These are phyloP conservation scores for Dioscorea cayenensis DNA, from an alignment of 116 monocot genomes.

Conservation along the genomic window DNA sequence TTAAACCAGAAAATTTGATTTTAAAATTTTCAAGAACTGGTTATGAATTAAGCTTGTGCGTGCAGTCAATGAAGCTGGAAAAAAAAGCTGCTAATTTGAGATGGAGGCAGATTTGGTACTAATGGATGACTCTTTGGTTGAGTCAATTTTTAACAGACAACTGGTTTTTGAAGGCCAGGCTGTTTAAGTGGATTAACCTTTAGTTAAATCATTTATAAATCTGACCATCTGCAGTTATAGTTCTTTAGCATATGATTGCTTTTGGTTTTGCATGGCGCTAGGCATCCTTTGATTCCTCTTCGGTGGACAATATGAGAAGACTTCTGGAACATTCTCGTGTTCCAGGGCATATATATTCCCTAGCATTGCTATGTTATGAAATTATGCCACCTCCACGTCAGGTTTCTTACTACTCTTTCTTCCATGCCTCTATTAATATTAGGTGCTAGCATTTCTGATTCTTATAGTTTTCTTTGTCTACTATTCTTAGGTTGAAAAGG, in stretches of 20 bases:
- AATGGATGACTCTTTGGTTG: no score
- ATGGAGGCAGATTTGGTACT: no score
- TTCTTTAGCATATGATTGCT: neutral
- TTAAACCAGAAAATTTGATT: no score
- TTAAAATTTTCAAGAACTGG: no score
- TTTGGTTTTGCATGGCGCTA: conserved; percentile 19
- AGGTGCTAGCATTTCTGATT: neutral
- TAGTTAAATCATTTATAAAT: no score
- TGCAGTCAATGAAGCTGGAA: no score
- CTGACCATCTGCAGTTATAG: neutral
- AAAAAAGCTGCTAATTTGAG: no score
- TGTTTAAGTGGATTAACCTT: no score
- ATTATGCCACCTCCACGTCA: conserved; percentile 90
- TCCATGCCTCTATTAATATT: neutral
- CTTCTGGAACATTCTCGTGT: conserved; percentile 65
- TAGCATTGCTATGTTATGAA: conserved; percentile 72
- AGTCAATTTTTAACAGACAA: no score
- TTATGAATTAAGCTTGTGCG: no score
- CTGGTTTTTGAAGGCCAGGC: no score
- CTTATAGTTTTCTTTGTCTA: neutral
- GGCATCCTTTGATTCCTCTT: conserved; percentile 78
- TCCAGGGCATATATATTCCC: conserved; percentile 78
- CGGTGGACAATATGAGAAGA: conserved; percentile 92
- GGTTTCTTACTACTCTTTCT: conserved; percentile 25
- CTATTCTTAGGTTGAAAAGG: conserved; percentile 58